A percentile compares a stretch with the other conserved stretches of the same genome.
Conservation (phyloP, 202 grass and related monocot genomes). For the Schoenoplectus triqueter region DNA sequence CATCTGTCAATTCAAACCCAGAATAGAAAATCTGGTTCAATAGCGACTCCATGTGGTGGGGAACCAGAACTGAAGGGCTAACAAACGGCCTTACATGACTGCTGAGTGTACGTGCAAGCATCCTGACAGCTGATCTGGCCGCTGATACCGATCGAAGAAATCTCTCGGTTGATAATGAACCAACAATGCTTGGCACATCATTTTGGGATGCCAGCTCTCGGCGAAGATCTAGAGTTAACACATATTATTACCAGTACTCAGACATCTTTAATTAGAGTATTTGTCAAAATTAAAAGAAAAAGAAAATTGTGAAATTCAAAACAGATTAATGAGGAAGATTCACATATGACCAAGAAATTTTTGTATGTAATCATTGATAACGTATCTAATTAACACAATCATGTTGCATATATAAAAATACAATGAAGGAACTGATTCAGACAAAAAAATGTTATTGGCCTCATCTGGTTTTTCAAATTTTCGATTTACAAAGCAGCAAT, state of each 20-base stretch:
- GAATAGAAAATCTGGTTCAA: slow-evolving; percentile 46
- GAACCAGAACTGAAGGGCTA: slow-evolving; percentile 39
- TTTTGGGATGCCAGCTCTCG: not conserved
- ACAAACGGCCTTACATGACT: slow-evolving; percentile 20
- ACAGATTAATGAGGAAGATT: not conserved
- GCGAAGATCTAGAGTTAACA: slow-evolving; percentile 21
- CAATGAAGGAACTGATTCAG: not conserved
- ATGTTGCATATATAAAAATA: not conserved
- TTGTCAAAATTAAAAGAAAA: not conserved
- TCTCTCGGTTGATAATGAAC: slow-evolving; percentile 25
- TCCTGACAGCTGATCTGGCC: slow-evolving; percentile 39
- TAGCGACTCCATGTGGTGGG: slow-evolving; percentile 44
- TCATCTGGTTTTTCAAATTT: not conserved
- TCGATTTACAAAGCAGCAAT: not conserved
- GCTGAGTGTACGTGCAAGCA: slow-evolving; percentile 42
- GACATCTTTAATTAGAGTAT: not conserved
- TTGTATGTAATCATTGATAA: not conserved
- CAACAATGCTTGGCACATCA: not conserved
- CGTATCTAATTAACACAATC: not conserved
- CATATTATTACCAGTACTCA: not conserved
- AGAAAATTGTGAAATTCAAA: not conserved
- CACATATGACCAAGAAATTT: not conserved
- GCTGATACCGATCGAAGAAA: slow-evolving; percentile 45
- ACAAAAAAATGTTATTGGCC: no score
- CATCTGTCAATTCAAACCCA: slow-evolving; percentile 43